These are phyloP conservation scores for Penicillium turbatum DNA, from an alignment of 495 filamentous ascomycete genomes.

Conservation along the genomic window DNA sequence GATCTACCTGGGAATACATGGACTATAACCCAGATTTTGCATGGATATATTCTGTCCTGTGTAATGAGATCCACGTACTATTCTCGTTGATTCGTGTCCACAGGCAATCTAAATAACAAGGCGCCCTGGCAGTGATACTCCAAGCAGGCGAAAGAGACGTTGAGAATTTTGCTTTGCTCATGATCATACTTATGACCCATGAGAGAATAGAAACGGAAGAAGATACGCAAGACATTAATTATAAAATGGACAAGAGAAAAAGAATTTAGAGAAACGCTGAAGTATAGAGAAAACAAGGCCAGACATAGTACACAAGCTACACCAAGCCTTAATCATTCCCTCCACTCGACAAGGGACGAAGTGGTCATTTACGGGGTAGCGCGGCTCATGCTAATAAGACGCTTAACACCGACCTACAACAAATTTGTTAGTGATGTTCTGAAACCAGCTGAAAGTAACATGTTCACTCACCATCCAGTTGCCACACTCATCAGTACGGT, in stretches of 20 bases:
- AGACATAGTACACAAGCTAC: constrained; percentile 14
- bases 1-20: neutral
- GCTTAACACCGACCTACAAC: constrained; percentile 78
- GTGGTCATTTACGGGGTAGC: constrained; percentile 53
- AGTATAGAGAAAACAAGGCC: constrained; percentile 10
- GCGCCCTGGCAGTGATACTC: neutral
- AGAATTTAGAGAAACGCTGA: constrained; percentile 5
- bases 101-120: constrained; percentile 9
- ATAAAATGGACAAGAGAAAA: constrained; percentile 23
- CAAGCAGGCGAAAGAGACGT: constrained; percentile 1
- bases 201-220: constrained; percentile 10
- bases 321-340: constrained; percentile 8
- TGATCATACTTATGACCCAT: constrained; percentile 14
- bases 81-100: constrained; percentile 13
- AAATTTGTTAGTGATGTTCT: constrained; percentile 10
- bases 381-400: constrained; percentile 87
- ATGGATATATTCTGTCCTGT: neutral
- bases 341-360: neutral
- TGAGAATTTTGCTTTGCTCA: constrained; percentile 19
- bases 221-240: constrained; percentile 26
- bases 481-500: constrained; percentile 79
- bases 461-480: constrained; percentile 85
- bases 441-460: neutral
- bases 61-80: neutral
- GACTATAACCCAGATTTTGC: neutral